Base-by-base conservation (phyloP, 2,329 filamentous ascomycete species). In the Phialocephala subalpina region DNA sequence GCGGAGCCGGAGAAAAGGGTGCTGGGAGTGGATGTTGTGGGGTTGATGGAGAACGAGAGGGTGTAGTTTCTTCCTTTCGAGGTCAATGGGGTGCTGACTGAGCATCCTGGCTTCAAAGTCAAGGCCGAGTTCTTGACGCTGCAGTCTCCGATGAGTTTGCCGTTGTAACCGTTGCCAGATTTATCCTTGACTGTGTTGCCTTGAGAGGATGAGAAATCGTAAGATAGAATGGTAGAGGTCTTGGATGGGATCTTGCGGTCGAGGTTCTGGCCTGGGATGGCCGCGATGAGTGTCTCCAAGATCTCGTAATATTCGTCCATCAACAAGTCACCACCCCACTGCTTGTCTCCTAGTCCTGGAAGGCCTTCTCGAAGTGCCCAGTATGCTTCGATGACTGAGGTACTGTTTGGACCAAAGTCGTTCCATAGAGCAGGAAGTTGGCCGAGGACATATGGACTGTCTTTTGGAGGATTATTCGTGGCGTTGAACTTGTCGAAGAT, bases 21-120 rank as follows among this genome's bases (percentile, higher is more conserved):
- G 0, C 79, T 80, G 36, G 80, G 80, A 1, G 72, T 75, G 2
- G 70, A 63, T 14, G 75, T 73, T 0, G 69, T 70, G 0, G 80
- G 75, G 1, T 76, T 72, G n/a, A 84, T 69, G 0, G 78, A 75
- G 16, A 88, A 78, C 0, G 81, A 79, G 1, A 89, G 78, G 0
- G 82, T 86, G 73, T 88, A 88, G 70, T 87, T 79, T 64, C 84
- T 79, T 2, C 86, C 86, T 72, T 88, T 89, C 38, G 82, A 84
- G 0, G 75, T 74, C 9, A 86, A 73, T 0, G 84, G 84, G 0
- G 84, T 86, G 1, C 65, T 74, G 1, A 86, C 64, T 2, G 75
- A 74, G 70, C 85, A 87, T 0, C 74, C 66, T 0, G 75, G 65
- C 3, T 73, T 71, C 22, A 84, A 69, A 1, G 68, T 47, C 3